Conservation (phyloP, 345 rosid species). For the Toxicodendron radicans region DNA sequence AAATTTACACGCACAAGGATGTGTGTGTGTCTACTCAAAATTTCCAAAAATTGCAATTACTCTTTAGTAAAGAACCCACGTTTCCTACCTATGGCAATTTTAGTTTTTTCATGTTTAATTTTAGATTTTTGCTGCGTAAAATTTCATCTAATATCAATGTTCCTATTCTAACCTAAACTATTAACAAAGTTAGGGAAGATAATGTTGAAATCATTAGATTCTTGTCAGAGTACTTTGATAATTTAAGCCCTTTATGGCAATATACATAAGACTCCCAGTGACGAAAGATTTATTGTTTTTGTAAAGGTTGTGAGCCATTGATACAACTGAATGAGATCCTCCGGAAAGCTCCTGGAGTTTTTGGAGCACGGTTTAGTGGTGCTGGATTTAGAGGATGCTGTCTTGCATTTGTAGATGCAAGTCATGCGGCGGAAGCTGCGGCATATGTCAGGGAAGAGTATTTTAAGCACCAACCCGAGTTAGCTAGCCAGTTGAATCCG, state of each 20-base stretch:
- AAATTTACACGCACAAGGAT: no score
- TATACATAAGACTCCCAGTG: not conserved
- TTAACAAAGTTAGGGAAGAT: not conserved
- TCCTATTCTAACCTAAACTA: not conserved
- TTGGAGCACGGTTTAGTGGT: conserved; percentile 88
- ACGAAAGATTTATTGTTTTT: not conserved
- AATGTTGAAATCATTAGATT: not conserved
- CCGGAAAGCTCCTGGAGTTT: conserved; percentile 70
- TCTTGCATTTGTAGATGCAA: conserved; percentile 66
- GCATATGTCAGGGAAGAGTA: conserved; percentile 61
- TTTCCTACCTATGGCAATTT: not conserved
- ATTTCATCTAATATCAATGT: not conserved
- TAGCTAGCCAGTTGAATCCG: conserved; percentile 48
- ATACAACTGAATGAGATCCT: conserved; percentile 75
- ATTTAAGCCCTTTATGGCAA: not conserved
- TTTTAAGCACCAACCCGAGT: conserved; percentile 56
- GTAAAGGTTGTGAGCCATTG: conserved; percentile 74
- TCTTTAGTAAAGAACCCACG: not conserved
- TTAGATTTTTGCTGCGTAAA: not conserved
- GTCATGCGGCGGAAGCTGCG: conserved; percentile 61
- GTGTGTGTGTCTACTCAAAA: not conserved
- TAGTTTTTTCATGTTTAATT: not conserved
- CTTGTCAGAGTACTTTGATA: not conserved
- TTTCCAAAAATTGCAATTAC: not conserved
- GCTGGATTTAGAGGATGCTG: conserved; percentile 97